phyloP scores from a whole-genome alignment of 441 rosid species.

The Pelargonium cotyledonis region DNA sequence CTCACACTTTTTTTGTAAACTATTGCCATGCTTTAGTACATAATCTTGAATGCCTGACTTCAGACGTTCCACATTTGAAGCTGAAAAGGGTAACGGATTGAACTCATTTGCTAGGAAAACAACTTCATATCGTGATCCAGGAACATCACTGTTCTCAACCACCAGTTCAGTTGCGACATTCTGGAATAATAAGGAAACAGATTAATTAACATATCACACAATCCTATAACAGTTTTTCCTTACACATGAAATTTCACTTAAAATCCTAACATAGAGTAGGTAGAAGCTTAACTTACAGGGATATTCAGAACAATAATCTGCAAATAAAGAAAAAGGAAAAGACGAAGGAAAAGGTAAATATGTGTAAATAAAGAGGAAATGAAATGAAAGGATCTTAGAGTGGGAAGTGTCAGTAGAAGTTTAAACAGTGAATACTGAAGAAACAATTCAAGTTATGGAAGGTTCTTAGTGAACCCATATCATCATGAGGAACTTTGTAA shows the following conservation, averaged over 20 bases:
- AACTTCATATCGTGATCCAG: slow-evolving; percentile 36
- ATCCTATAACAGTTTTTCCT: not conserved
- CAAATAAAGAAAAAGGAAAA: slow-evolving; percentile 27
- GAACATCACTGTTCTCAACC: slow-evolving; percentile 37
- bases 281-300: slow-evolving; percentile 53
- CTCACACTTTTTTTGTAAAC: slow-evolving; percentile 34
- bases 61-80: slow-evolving; percentile 55
- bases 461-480: not conserved
- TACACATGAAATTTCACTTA: not conserved
- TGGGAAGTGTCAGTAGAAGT: slow-evolving; percentile 1
- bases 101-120: slow-evolving; percentile 46
- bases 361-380: slow-evolving; percentile 5
- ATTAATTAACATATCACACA: not conserved
- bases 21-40: slow-evolving; percentile 52
- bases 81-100: slow-evolving; percentile 32
- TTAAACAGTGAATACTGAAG: not conserved
- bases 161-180: slow-evolving; percentile 64
- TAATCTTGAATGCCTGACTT: slow-evolving; percentile 74
- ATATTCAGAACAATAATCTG: slow-evolving; percentile 74
- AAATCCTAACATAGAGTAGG: not conserved
- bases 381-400: not conserved
- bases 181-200: slow-evolving; percentile 27
- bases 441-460: not conserved
- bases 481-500: not conserved
- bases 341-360: slow-evolving; percentile 11